Base-by-base conservation (phyloP, 2,329 filamentous ascomycete species). In the Fusarium tjaetaba region DNA sequence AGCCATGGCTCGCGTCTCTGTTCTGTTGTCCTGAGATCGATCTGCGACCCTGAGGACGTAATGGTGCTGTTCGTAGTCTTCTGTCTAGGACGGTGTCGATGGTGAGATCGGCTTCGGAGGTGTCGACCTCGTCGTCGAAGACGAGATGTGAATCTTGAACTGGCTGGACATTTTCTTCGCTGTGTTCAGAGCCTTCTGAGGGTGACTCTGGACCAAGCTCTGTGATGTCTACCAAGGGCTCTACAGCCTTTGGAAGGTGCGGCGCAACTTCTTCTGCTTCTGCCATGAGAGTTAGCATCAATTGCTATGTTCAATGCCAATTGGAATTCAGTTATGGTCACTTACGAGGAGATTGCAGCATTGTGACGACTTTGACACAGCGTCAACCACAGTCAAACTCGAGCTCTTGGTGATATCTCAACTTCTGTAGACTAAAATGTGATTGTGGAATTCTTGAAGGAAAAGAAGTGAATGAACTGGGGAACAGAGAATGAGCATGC, bases 271-370 rank as follows among this genome's bases (percentile, higher is more conserved):
- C 38, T 56, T 56, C 52, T 56, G 28, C 22, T 56, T 56, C 52
- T 30, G 4, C 6, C 6, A 24, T 1, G 11, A 1, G 26, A 32
- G 8, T 56, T 24, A 56, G 26, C 8, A 24, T 32, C 11, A 20
- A 24, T 32, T 32, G 26, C 0, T 1, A 0, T 2, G 26, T 0
- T 24, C 4, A 20, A 11, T 7, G 26, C 0, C 38, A 32, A 24
- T 43, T 24, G 5, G 4, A 14, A 15, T 2, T 20, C 2, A 8
- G 52, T 32, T 0, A 1, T 24, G 16, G 52, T 11, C 1, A 56
- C 52, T 32, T 43, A 56, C 52, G 52, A 43, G 52, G 52, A 15
- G 52, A 56, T 5, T 56, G 11, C 22, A 56, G 26, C 52, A 56
- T 56, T 3, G 52, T 20, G 38, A 56, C 15, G 38, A 43, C 51